Evolutionary conservation across 2,329 filamentous ascomycete genomes (phyloP), one percentile per base, ranked within the genome.

Genomic region (Tothia fuscella): DNA sequence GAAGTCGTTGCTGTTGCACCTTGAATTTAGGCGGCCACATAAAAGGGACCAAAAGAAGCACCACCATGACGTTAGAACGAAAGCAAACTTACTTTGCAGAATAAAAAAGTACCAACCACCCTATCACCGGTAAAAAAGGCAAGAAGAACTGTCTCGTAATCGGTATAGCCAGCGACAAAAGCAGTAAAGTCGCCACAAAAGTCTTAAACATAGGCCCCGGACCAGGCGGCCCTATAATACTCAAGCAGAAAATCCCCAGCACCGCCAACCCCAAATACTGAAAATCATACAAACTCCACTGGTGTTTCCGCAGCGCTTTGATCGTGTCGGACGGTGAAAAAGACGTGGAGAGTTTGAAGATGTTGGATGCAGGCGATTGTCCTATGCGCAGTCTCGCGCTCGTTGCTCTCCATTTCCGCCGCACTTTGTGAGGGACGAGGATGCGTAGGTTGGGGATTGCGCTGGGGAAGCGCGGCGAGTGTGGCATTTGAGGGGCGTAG

Each of bases 101-200:
- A 61, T 91, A 94, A 66, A 94, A 95, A 59, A 93, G 85, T 37
- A 95, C 67, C 30, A 95, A 70, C 76, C 88, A 96, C 19, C 78
- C 80, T 60, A 84, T 80, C 49, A 93, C 85, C 5, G 85, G 81
- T 46, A 91, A 69, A 41, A 87, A 87, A 7, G 89, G 88, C 31
- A 94, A 69, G 58, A 94, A 86, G 61, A 95, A 93, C 60, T 96
- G 89, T 49, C 85, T 74, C 3, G 88, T 93, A 38, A 85, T 72
- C 5, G 89, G 89, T 60, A 94, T 74, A 33, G 89, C 67, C 29
- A 93, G 67, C 24, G 87, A 76, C 50, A 77, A 67, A 46, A 81
- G 67, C 47, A 88, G 70, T 41, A 76, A 67, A 2, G 79, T 70
- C 12, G 85, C 72, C 31, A 81, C 75, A 36, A 78, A 71, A 2